Percentiles rank a stretch among this genome's conserved stretches.
Evolutionary conservation across 306 rosid genomes (phyloP).

Genomic region (Malus orientalis): DNA sequence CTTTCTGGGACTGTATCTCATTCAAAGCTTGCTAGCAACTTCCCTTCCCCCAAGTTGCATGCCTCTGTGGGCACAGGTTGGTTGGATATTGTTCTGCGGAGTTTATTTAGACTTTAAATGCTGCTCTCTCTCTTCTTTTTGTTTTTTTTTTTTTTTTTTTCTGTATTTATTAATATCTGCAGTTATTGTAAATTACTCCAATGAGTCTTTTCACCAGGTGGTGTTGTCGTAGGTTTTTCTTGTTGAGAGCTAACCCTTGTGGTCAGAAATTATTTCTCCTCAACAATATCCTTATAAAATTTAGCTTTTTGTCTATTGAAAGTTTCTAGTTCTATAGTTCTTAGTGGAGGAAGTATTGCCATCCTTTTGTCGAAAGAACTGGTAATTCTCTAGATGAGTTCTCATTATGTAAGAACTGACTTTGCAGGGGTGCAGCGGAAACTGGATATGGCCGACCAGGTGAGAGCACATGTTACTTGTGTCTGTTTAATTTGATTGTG

Average conservation of each 20-base stretch:
- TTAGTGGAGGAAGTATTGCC: neutral
- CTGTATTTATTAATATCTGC: neutral
- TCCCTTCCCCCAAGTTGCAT: no score
- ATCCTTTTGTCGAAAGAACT: neutral
- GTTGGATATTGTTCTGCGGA: no score
- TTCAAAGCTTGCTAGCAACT: no score
- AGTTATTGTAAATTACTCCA: neutral
- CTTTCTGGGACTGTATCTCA: no score
- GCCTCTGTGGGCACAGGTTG: no score
- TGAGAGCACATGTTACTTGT: slow-evolving; percentile 7
- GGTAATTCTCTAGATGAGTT: neutral
- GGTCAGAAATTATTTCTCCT: neutral
- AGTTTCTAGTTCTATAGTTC: no score
- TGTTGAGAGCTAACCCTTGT: neutral
- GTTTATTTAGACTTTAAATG: no score
- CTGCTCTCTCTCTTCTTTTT: no score
- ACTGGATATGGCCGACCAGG: slow-evolving; percentile 75
- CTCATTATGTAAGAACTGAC: slow-evolving; percentile 17
- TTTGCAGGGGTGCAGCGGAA: slow-evolving; percentile 88
- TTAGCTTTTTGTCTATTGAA: neutral
- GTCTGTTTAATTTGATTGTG: neutral
- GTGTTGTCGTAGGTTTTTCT: neutral
- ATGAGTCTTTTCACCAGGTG: neutral
- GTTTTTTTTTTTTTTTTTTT: no score
- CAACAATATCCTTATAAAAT: neutral